phyloP scores from a whole-genome alignment of 2,329 filamentous ascomycete species.

The Tolypocladium album region DNA sequence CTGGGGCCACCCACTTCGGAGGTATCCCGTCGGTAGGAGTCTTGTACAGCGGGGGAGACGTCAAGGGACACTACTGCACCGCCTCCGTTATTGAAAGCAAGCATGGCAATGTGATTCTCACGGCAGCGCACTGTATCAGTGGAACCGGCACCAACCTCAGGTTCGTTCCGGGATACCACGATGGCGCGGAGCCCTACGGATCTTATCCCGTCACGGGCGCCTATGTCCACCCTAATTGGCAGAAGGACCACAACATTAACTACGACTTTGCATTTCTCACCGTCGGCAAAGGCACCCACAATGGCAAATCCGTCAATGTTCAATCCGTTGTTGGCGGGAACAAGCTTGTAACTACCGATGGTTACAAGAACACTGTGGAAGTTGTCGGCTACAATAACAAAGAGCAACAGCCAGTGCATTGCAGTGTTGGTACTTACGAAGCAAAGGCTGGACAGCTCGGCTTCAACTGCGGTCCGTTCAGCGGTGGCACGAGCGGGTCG shows the following conservation, averaged over 20 bases:
- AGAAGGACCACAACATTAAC: slow-evolving; percentile 1
- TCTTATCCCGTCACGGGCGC: slow-evolving; percentile 4
- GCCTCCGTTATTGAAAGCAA: slow-evolving; percentile 5
- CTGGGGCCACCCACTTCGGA: slow-evolving; percentile 1
- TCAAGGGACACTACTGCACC: slow-evolving; percentile 4
- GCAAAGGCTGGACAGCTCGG: slow-evolving; percentile 5
- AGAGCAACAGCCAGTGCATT: slow-evolving; percentile 5
- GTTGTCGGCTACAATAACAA: slow-evolving; percentile 5
- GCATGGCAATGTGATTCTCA: slow-evolving; percentile 5
- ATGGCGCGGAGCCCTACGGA: slow-evolving; percentile 5
- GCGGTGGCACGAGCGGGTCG: slow-evolving; percentile 5
- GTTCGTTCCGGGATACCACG: slow-evolving; percentile 5
- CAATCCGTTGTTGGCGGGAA: slow-evolving; percentile 5
- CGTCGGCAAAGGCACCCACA: slow-evolving; percentile 4
- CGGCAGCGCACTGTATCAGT: slow-evolving; percentile 5
- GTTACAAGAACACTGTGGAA: slow-evolving; percentile 3
- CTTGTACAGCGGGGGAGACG: slow-evolving; percentile 1
- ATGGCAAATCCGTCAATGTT: slow-evolving; percentile 3
- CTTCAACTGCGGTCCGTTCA: slow-evolving; percentile 4
- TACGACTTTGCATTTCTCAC: slow-evolving; percentile 6
- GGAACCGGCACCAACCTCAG: slow-evolving; percentile 2
- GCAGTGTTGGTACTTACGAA: slow-evolving; percentile 2
- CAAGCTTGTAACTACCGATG: slow-evolving; percentile 3
- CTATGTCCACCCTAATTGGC: slow-evolving; percentile 3
- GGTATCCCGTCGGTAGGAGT: slow-evolving; percentile 5